Conservation (phyloP, 768 basidiomycete species). For the Leccinum truebloodii region DNA sequence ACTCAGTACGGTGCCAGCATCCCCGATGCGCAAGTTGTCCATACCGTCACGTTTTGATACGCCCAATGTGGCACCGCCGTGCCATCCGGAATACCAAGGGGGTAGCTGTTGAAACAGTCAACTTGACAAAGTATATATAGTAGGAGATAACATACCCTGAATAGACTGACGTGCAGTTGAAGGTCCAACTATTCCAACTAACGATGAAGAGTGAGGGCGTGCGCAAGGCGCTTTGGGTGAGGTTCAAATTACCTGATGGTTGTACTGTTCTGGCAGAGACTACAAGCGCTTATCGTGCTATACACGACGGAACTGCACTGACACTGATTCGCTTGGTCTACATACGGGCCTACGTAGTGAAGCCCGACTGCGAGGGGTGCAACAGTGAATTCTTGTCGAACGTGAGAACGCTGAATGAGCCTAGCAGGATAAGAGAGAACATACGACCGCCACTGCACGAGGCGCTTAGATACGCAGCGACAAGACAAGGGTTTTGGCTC, state of each 20-base stretch:
- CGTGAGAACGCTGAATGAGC: constrained; percentile 10
- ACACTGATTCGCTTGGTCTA: constrained; percentile 36
- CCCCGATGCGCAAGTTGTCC: constrained; percentile 13
- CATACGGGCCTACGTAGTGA: constrained; percentile 37
- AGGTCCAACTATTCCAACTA: constrained; percentile 56
- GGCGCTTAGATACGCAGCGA: constrained; percentile 45
- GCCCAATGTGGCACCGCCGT: constrained; percentile 63
- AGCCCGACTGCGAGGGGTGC: constrained; percentile 36
- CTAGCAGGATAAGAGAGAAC: constrained; percentile 19
- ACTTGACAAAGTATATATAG: background rate
- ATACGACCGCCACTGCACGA: constrained; percentile 44
- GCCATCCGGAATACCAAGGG: constrained; percentile 46
- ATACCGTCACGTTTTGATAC: constrained; percentile 52
- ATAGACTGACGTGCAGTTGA: constrained; percentile 45
- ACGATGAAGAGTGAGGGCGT: constrained; percentile 4
- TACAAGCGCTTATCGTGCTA: constrained; percentile 57
- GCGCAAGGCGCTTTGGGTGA: background rate
- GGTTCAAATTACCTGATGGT: constrained; percentile 35
- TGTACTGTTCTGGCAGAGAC: constrained; percentile 50
- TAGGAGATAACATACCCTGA: constrained; percentile 18
- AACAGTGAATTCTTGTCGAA: constrained; percentile 39
- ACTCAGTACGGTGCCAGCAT: constrained; percentile 9
- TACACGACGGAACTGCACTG: constrained; percentile 60
- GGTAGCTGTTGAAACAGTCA: constrained; percentile 39
- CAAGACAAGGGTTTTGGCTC: constrained; percentile 46